A percentile compares a stretch with the other conserved stretches of the same genome.
These are phyloP conservation scores for Coniochaeta sp. DNA, from an alignment of 2,329 filamentous ascomycete genomes.

Conservation along the genomic window DNA sequence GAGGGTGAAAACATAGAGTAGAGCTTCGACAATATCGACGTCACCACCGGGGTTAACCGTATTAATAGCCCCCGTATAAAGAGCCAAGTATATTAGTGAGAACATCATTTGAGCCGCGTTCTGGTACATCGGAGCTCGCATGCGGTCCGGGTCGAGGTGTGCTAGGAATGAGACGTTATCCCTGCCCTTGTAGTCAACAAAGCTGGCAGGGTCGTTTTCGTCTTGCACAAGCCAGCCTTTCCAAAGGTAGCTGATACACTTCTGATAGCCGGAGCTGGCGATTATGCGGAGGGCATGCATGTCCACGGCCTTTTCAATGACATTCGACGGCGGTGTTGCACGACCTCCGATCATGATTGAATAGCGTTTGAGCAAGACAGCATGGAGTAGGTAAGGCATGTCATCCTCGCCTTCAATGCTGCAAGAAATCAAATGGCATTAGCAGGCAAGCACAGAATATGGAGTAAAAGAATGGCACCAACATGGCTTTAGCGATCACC, in stretches of 20 bases:
- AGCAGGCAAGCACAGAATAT: background rate
- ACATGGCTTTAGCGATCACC: slow-evolving; percentile 78
- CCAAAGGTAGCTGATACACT: slow-evolving; percentile 91
- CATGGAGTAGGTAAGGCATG: slow-evolving; percentile 67
- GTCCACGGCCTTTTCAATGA: slow-evolving; percentile 88
- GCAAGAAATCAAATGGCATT: background rate
- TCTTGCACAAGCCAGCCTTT: slow-evolving; percentile 95
- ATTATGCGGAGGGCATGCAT: slow-evolving; percentile 85
- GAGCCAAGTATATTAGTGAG: slow-evolving; percentile 70
- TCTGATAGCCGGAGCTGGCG: slow-evolving; percentile 89
- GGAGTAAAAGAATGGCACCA: slow-evolving; percentile 13
- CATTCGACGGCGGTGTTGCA: slow-evolving; percentile 71
- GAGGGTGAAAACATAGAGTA: slow-evolving; percentile 85
- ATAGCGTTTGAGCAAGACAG: slow-evolving; percentile 81
- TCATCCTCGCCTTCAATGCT: slow-evolving; percentile 85
- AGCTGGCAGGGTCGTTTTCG: slow-evolving; percentile 80
- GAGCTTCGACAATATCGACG: slow-evolving; percentile 73
- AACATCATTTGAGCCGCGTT: slow-evolving; percentile 83
- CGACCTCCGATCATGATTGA: slow-evolving; percentile 68
- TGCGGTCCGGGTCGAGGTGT: slow-evolving; percentile 89
- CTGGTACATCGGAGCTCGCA: slow-evolving; percentile 88
- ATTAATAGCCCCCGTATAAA: slow-evolving; percentile 91
- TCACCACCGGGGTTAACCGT: slow-evolving; percentile 82
- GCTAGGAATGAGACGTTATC: slow-evolving; percentile 69
- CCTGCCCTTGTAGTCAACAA: slow-evolving; percentile 80